Conservation (phyloP, 306 rosid species). For the Casuarina cunninghamiana region DNA sequence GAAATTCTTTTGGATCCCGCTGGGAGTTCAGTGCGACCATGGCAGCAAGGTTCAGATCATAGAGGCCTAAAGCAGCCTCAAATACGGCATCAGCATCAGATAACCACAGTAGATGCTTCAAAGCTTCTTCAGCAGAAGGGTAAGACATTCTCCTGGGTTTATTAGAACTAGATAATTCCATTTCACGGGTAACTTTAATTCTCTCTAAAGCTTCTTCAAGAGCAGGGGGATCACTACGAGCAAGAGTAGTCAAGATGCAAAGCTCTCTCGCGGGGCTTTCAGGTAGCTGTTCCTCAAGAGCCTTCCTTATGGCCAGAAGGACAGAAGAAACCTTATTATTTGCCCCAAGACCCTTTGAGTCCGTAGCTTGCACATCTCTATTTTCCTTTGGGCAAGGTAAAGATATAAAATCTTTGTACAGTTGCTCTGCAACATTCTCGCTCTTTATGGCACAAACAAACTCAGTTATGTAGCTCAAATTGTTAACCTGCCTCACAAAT, state of each 20-base stretch:
- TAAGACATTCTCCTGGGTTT: conserved; percentile 49
- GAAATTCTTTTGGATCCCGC: conserved; percentile 94
- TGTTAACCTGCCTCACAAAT: conserved; percentile 82
- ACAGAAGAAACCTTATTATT: conserved; percentile 74
- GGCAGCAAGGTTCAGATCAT: conserved; percentile 92
- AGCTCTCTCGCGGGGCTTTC: conserved; percentile 91
- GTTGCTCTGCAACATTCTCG: conserved; percentile 61
- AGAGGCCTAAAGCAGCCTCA: conserved; percentile 94
- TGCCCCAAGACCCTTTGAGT: conserved; percentile 34
- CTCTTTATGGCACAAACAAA: conserved; percentile 91
- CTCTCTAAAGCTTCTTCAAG: conserved; percentile 96
- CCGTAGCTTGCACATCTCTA: conserved; percentile 41
- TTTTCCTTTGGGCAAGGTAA: conserved; percentile 40
- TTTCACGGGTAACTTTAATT: conserved; percentile 73
- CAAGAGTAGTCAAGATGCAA: conserved; percentile 91
- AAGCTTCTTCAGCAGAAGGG: conserved; percentile 94
- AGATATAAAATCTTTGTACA: conserved; percentile 56
- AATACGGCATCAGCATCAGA: conserved; percentile 84
- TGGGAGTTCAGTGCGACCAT: conserved; percentile 96
- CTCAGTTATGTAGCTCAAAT: conserved; percentile 83
- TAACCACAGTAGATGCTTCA: conserved; percentile 94
- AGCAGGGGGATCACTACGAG: conserved; percentile 90
- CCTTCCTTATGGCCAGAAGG: conserved; percentile 74
- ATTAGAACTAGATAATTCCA: conserved; percentile 69
- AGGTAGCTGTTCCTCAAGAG: conserved; percentile 67